These are phyloP conservation scores for Solanum chiquidenum DNA, from an alignment of 257 asterid species.

Conservation along the genomic window DNA sequence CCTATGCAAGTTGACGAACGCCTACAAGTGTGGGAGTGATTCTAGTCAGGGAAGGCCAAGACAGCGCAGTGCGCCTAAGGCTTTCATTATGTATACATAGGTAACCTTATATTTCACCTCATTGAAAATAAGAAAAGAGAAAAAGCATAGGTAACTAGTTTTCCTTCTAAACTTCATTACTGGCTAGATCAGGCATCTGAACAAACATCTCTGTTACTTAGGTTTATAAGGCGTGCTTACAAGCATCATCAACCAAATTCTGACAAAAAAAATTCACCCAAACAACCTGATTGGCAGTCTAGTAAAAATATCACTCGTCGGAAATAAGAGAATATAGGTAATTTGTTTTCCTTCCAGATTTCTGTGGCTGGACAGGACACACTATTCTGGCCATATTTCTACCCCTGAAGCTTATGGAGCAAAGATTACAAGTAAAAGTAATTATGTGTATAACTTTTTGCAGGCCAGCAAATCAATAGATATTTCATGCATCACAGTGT, in stretches of 20 bases:
- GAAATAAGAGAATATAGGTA: background rate
- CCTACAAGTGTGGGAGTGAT: background rate
- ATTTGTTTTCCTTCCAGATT: background rate
- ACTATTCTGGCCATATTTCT: background rate
- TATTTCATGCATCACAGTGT: background rate
- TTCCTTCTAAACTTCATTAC: background rate
- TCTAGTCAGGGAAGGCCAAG: background rate
- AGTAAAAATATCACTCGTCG: background rate
- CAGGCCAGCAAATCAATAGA: background rate
- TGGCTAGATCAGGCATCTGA: background rate
- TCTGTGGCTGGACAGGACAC: background rate
- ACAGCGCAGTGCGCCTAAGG: background rate
- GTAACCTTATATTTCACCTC: background rate
- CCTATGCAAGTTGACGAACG: background rate
- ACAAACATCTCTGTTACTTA: background rate
- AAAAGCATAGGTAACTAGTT: background rate
- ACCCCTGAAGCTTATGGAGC: background rate
- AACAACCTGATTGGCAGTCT: background rate
- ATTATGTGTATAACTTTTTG: background rate
- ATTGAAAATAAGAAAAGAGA: background rate
- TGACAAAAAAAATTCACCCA: background rate
- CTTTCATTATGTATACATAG: background rate
- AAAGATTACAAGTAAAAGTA: background rate
- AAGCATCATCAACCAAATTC: background rate
- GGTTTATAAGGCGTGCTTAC: background rate